Percentiles rank a stretch among this genome's conserved stretches.
Evolutionary conservation across 345 rosid species (phyloP).

Genomic region (Arabidopsis arenosa): DNA sequence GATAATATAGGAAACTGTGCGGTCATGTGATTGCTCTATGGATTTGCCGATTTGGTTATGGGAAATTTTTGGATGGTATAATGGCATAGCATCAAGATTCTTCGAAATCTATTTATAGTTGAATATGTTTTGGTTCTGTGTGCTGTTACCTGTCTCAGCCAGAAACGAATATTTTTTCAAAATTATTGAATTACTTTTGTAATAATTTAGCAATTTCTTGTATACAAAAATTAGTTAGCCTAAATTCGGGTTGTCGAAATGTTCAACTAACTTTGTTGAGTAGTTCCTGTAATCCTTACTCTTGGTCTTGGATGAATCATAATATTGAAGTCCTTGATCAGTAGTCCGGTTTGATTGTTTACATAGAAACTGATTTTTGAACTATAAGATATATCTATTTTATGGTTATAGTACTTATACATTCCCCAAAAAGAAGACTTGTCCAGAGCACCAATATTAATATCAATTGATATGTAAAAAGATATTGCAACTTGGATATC

Average conservation of each 20-base stretch:
- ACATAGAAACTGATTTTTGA: neutral
- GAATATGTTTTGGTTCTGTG: slow-evolving; percentile 4
- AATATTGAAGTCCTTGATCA: neutral
- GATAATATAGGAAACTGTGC: slow-evolving; percentile 35
- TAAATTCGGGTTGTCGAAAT: neutral
- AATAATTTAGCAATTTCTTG: neutral
- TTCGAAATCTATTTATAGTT: slow-evolving; percentile 6
- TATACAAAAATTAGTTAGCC: neutral
- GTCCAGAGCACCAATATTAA: neutral
- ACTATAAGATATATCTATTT: neutral
- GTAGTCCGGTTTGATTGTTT: neutral
- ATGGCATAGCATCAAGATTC: neutral
- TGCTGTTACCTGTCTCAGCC: neutral
- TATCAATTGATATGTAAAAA: neutral
- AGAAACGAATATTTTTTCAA: neutral
- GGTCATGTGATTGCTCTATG: slow-evolving; percentile 36
- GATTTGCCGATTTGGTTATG: slow-evolving; percentile 33
- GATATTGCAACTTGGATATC: slow-evolving; percentile 9
- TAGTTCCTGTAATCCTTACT: neutral
- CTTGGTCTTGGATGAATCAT: neutral
- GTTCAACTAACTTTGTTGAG: neutral
- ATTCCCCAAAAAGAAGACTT: neutral
- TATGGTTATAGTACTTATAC: neutral
- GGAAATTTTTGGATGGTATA: slow-evolving; percentile 9
- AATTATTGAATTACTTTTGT: neutral